Evolutionary conservation across 2,329 filamentous ascomycete species (phyloP).

Genomic region (Sclerotiophoma versabilis): DNA sequence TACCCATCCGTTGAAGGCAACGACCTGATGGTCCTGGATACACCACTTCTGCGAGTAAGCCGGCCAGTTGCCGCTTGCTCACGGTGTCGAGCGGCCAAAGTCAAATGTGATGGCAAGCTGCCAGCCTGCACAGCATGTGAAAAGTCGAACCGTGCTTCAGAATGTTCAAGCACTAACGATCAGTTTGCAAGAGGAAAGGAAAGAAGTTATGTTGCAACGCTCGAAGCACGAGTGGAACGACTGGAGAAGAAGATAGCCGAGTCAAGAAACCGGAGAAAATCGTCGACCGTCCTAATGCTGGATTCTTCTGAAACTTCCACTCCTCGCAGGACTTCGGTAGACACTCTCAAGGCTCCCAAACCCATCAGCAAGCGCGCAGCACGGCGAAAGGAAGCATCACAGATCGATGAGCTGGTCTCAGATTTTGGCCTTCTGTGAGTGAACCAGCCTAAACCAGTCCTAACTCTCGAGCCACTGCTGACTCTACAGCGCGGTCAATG

Average conservation of each 20-base stretch:
- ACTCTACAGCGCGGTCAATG: conserved; percentile 79
- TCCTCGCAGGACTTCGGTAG: conserved; percentile 57
- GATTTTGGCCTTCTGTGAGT: conserved; percentile 89
- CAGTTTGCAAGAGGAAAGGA: conserved; percentile 96
- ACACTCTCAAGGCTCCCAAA: conserved; percentile 42
- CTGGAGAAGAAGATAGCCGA: conserved; percentile 76
- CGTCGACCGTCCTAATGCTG: conserved; percentile 73
- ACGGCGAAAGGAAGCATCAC: conserved; percentile 73
- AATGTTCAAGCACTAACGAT: conserved; percentile 94
- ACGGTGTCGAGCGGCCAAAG: conserved; percentile 87
- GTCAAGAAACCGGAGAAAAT: conserved; percentile 72
- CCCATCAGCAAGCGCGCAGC: conserved; percentile 51
- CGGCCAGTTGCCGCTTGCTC: conserved; percentile 81
- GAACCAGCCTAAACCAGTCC: neutral
- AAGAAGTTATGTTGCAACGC: conserved; percentile 91
- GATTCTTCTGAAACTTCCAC: conserved; percentile 61
- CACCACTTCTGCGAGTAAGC: conserved; percentile 74
- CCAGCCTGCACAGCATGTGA: conserved; percentile 96
- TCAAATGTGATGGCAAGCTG: conserved; percentile 97
- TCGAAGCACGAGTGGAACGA: conserved; percentile 90
- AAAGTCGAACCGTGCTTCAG: conserved; percentile 81
- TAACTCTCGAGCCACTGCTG: conserved; percentile 2
- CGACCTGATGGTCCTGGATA: conserved; percentile 55
- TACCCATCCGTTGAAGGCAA: conserved; percentile 12
- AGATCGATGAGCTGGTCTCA: conserved; percentile 90